phyloP scores from a whole-genome alignment of 2,329 filamentous ascomycete genomes.

The Fusarium poae region DNA sequence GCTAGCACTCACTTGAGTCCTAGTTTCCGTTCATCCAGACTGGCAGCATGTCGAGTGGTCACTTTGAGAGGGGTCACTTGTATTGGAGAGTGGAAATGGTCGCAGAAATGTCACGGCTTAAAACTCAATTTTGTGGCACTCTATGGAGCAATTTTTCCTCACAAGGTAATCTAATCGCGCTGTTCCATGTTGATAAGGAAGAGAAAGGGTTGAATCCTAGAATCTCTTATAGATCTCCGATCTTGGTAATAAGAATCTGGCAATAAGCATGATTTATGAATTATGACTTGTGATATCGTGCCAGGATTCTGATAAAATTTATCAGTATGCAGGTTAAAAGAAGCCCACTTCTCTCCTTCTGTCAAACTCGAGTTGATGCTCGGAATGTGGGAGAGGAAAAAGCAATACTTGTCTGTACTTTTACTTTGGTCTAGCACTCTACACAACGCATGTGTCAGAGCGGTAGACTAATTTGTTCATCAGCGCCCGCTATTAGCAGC shows the following conservation, averaged over 20 bases:
- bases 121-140: slow-evolving; percentile 4
- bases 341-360: background rate
- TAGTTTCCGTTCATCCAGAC: background rate
- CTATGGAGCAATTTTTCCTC: background rate
- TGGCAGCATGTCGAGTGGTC: background rate
- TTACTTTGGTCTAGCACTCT: background rate
- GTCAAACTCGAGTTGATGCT: background rate
- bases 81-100: background rate
- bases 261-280: background rate
- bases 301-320: background rate
- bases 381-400: background rate
- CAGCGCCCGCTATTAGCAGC: background rate
- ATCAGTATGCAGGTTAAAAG: background rate
- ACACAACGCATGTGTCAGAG: background rate
- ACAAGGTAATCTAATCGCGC: background rate
- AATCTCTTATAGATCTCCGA: background rate
- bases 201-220: background rate
- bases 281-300: background rate
- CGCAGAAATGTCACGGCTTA: background rate
- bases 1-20: background rate
- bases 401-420: background rate
- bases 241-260: background rate
- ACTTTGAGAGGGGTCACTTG: background rate
- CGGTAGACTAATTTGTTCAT: background rate
- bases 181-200: background rate